Conservation (phyloP, 805 yeast genomes). For the Wickerhamomyces rabaulensis region DNA sequence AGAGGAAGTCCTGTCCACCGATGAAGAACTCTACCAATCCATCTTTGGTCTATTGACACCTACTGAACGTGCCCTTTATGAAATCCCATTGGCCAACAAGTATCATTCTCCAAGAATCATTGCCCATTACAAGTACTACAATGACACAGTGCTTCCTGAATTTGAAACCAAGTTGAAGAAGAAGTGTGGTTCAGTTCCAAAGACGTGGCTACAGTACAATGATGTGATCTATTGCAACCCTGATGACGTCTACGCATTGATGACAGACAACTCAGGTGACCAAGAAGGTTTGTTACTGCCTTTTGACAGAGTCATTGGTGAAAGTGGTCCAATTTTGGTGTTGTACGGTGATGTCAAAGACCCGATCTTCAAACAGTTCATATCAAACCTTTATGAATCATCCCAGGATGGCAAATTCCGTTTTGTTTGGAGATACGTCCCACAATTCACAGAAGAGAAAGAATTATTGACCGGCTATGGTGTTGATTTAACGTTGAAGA, state of each 20-base stretch:
- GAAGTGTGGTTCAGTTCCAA: slow-evolving; percentile 22
- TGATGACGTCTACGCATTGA: slow-evolving; percentile 76
- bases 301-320: slow-evolving; percentile 66
- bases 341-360: slow-evolving; percentile 63
- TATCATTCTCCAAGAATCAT: slow-evolving; percentile 57
- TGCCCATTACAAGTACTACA: slow-evolving; percentile 55
- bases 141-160: slow-evolving; percentile 26
- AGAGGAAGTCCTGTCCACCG: slow-evolving; percentile 10
- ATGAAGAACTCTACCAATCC: slow-evolving; percentile 15
- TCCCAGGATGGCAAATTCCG: slow-evolving; percentile 62
- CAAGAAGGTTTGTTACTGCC: slow-evolving; percentile 26
- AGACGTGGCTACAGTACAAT: slow-evolving; percentile 48
- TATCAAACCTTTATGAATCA: slow-evolving; percentile 51
- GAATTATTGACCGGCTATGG: slow-evolving; percentile 58
- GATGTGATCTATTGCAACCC: slow-evolving; percentile 55
- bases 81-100: slow-evolving; percentile 29
- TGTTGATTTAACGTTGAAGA: slow-evolving; percentile 54
- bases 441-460: slow-evolving; percentile 22
- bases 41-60: slow-evolving; percentile 15
- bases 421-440: slow-evolving; percentile 72
- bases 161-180: slow-evolving; percentile 16
- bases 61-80: slow-evolving; percentile 16
- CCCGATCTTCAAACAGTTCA: slow-evolving; percentile 48
- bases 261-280: slow-evolving; percentile 35
- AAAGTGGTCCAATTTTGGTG: slow-evolving; percentile 44